Base-by-base conservation (phyloP, 1,139 yeast genomes). In the Suhomyces taliae region DNA sequence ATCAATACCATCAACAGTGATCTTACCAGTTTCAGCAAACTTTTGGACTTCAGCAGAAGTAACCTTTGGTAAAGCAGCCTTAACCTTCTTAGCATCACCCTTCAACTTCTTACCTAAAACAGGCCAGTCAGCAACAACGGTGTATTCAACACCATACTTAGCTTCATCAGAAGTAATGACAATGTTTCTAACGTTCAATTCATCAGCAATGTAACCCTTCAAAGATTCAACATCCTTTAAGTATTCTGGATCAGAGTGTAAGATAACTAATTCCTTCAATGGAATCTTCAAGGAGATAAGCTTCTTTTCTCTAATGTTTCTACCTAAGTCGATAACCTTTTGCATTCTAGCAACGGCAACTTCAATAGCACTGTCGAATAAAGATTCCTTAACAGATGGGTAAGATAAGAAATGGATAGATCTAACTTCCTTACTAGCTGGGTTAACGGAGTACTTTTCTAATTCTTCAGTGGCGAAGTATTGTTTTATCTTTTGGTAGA, bases 51-150 rank as follows among this genome's bases (percentile, higher is more conserved):
- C 90, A 19, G 77, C 87, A 19, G 97, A 87, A 31, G 93, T 70
- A 45, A 95, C 81, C 15, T 66, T 66, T 54, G 98, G 97, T 58
- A 95, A 79, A 27, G 95, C 98, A 63, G 86, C 95, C 79, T 93
- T 93, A 51, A 95, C 99, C 67, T 82, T 87, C 74, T 87, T 90
- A 55, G 89, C 95, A 62, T 91, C 98, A 66, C 85, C 85, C 82
- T 91, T 91, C 69, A 95, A 82, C 71, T 93, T 93, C 80, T 93
- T 93, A 73, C 99, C 99, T 57, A 95, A 81, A 14, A 90, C 90
- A 45, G 98, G 96, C 99, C 99, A 95, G 74, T 95, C 99, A 40
- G 99, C 99, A 66, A 88, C 95, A 41, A 93, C 97, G 52, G 81
- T 82, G 76, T 91, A 93, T 64, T 86, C 88, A 53, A 95, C 98